These are phyloP conservation scores for Penicillium sp. DNA, from an alignment of 2,329 filamentous ascomycete species.

Conservation along the genomic window DNA sequence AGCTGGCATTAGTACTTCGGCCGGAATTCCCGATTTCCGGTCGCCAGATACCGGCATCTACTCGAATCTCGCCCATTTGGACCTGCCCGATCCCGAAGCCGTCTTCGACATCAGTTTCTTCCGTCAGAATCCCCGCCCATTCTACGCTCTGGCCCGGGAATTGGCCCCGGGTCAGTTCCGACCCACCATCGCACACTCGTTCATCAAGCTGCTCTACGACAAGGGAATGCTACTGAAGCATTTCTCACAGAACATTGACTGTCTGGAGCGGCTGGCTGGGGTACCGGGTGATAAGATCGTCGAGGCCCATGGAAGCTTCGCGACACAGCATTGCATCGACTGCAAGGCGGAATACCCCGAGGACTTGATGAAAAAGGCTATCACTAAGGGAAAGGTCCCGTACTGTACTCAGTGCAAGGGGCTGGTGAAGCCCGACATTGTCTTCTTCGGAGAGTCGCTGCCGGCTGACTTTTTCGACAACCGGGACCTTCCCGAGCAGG, in stretches of 20 bases:
- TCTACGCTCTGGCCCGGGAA: slow-evolving; percentile 85
- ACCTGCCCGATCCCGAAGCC: slow-evolving; percentile 80
- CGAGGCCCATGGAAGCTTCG: slow-evolving; percentile 93
- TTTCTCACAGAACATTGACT: slow-evolving; percentile 98
- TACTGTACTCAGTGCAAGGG: slow-evolving; percentile 63
- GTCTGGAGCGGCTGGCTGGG: slow-evolving; percentile 77
- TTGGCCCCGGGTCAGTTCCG: slow-evolving; percentile 82
- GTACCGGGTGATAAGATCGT: slow-evolving; percentile 72
- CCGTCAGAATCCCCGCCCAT: slow-evolving; percentile 70
- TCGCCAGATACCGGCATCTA: slow-evolving; percentile 90
- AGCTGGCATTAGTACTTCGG: slow-evolving; percentile 59
- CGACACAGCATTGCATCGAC: slow-evolving; percentile 80
- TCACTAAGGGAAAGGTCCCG: slow-evolving; percentile 61
- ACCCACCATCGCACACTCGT: slow-evolving; percentile 82
- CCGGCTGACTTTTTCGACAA: slow-evolving; percentile 58
- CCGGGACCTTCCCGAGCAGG: slow-evolving; percentile 47
- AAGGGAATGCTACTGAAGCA: slow-evolving; percentile 73
- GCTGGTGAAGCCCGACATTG: slow-evolving; percentile 85
- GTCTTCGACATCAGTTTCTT: slow-evolving; percentile 94
- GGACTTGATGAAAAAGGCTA: slow-evolving; percentile 61
- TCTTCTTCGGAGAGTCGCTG: slow-evolving; percentile 78
- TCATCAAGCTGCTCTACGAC: slow-evolving; percentile 69
- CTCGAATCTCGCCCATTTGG: slow-evolving; percentile 74
- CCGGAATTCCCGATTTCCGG: slow-evolving; percentile 78
- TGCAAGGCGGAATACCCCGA: slow-evolving; percentile 66